Evolutionary conservation across 345 rosid genomes (phyloP), one percentile per base, ranked within the genome.

Genomic region (Salix viminalis): DNA sequence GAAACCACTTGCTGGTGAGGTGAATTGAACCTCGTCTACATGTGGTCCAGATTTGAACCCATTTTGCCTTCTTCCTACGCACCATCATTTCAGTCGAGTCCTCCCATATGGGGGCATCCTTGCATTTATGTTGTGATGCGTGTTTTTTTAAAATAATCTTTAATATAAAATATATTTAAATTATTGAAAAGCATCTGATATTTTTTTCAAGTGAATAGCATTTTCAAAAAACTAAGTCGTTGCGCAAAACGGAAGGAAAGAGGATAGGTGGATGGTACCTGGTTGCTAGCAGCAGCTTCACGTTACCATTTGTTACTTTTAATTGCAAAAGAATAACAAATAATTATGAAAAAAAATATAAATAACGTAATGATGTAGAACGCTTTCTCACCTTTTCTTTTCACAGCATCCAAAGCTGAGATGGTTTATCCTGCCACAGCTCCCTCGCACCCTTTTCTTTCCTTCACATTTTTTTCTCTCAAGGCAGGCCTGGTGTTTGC

Each of bases 1-100:
- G 15, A 18, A 16, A 61, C 46, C 36, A 74, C 62, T 67, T 52
- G 77, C 52, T 30, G 86, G 83, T 42, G 42, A 52, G 11, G 11
- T 70, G 74, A 80, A 70, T 74, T 67, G 86, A 71, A 73, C 30
- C 12, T 19, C 54, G 1, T 19, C 4, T 8, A 0, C 24, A 7
- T 23, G 23, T 21, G 60, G 60, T 54, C 60, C 24, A 7, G 61
- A 54, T 7, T 7, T 21, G 61, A 21, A 8, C 64, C 75, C 78
- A 62, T 14, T 50, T 50, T 54, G 24, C 23, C 50, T 15, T 18
- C 65, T 42, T 21, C n/a, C 26, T 3, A 56, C 61, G 61, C 61
- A 21, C 61, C 61, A 0, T 56, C 61, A 0, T 21, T 56, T 18
- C 61, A 56, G 61, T 21, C 26, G 10, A 56, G 3, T 7, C 61